Percentiles rank a stretch among this genome's conserved stretches.
These are phyloP conservation scores for Alternaria conjuncta DNA, from an alignment of 2,329 filamentous ascomycete genomes.

Conservation along the genomic window DNA sequence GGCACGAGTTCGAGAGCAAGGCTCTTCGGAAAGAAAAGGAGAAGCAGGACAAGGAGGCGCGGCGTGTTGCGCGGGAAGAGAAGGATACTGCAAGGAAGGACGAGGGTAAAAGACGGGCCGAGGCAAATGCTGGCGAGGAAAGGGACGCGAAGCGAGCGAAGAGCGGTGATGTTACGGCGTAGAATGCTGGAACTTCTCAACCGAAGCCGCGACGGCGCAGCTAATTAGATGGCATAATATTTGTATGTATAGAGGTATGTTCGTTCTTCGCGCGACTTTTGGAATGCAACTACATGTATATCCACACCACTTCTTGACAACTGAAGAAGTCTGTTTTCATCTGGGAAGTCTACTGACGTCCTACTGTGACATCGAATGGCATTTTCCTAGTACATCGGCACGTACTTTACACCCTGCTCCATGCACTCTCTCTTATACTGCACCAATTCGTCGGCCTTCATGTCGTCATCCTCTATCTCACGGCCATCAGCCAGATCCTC, in stretches of 20 bases:
- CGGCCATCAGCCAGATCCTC: no score
- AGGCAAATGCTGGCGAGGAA: slow-evolving; percentile 37
- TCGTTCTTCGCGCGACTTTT: not conserved
- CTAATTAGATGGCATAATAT: not conserved
- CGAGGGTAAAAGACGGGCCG: slow-evolving; percentile 43
- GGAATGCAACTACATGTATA: not conserved
- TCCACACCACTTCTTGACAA: not conserved
- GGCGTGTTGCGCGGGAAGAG: slow-evolving; percentile 45
- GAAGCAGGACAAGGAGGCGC: slow-evolving; percentile 64
- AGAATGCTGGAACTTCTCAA: not conserved
- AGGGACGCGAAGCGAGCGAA: slow-evolving; percentile 43
- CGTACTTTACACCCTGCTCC: no score
- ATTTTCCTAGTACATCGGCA: no score
- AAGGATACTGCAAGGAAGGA: slow-evolving; percentile 33
- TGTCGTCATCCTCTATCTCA: no score
- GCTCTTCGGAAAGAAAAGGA: slow-evolving; percentile 90
- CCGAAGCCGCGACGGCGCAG: not conserved
- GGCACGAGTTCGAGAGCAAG: slow-evolving; percentile 99
- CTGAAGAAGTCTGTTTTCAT: no score
- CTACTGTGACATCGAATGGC: no score
- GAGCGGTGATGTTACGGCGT: slow-evolving; percentile 27
- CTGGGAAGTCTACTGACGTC: no score
- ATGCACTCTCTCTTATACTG: no score
- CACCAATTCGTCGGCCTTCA: no score
- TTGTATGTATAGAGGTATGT: not conserved